Evolutionary conservation across 306 rosid genomes (phyloP), one percentile per base, ranked within the genome.

Genomic region (Malus asiatica): DNA sequence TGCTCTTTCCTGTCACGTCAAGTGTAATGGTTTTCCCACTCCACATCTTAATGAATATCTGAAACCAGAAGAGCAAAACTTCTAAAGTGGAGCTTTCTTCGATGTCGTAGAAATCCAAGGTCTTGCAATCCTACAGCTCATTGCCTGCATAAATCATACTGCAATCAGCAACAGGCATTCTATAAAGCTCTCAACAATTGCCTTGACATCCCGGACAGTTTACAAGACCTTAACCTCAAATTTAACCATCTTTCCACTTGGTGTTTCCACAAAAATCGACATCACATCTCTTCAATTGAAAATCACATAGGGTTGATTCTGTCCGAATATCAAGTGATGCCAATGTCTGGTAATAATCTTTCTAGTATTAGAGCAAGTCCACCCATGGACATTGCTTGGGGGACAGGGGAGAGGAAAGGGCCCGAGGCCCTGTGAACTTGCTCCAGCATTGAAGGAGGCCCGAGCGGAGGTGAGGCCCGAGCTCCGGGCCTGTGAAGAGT

Each of bases 11-110:
- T 8, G 33, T 8, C 74, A 77, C 75, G 6, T 68, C 75, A 57
- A 77, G 80, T 7, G 68, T 68, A 53, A 77, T 77, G 60, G 69
- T 68, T 12, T 77, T 77, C 42, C 80, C 80, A 58, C 42, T 77
- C 74, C 67, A 68, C 44, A 30, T 25, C 75, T 68, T 77, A n/a
- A 77, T 22, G 40, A 72, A 72, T 65, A 73, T 73, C 69, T 79
- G 77, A 79, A 73, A 25, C 76, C 73, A 71, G 30, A 15, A 58
- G n/a, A 74, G 27, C 35, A 25, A 15, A 22, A 79, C 44, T n/a
- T 40, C 68, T 22, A 79, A 23, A n/a, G 70, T 72, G 57, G 74
- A 63, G 53, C 68, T 57, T 25, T 77, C 80, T 77, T 77, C 45
- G 3, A 77, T 58, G 45, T 44, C 8, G 15, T 66, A 53, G 65